A percentile compares a stretch with the other conserved stretches of the same genome.
These are phyloP conservation scores for Colletotrichum salicis DNA, from an alignment of 2,329 filamentous ascomycete species.

Conservation along the genomic window DNA sequence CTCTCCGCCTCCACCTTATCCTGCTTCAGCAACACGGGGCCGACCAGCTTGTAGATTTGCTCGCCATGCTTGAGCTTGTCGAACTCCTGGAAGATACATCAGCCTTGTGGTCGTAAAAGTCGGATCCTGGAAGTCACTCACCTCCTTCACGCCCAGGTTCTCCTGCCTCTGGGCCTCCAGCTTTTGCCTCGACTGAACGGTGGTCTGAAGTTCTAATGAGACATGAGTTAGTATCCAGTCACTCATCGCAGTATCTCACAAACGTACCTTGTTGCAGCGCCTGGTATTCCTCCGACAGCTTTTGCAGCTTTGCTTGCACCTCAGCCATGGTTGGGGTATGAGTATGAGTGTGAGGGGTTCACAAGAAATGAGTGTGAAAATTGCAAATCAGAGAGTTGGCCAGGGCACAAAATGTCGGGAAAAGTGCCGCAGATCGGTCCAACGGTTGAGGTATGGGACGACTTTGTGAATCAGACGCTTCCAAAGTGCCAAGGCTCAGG, in stretches of 20 bases:
- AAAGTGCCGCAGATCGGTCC: neutral
- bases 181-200: slow-evolving; percentile 84
- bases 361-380: slow-evolving; percentile 7
- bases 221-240: slow-evolving; percentile 8
- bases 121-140: slow-evolving; percentile 45
- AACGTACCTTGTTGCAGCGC: slow-evolving; percentile 78
- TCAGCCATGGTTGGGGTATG: slow-evolving; percentile 68
- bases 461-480: neutral
- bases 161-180: slow-evolving; percentile 95
- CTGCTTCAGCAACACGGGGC: slow-evolving; percentile 93
- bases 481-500: neutral
- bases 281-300: slow-evolving; percentile 87
- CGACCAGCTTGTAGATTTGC: slow-evolving; percentile 95
- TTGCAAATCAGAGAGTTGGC: neutral
- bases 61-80: slow-evolving; percentile 80
- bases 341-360: slow-evolving; percentile 25
- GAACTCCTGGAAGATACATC: slow-evolving; percentile 73
- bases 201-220: slow-evolving; percentile 77
- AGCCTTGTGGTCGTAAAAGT: neutral
- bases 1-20: slow-evolving; percentile 89
- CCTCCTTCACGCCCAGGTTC: slow-evolving; percentile 87
- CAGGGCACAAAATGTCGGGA: neutral
- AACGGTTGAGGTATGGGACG: neutral
- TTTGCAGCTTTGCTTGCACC: slow-evolving; percentile 80
- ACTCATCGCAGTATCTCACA: neutral